Percentiles rank a stretch among this genome's conserved stretches.
Conservation (phyloP, 2,329 filamentous ascomycete species). For the Sclerotinia spermophila region DNA sequence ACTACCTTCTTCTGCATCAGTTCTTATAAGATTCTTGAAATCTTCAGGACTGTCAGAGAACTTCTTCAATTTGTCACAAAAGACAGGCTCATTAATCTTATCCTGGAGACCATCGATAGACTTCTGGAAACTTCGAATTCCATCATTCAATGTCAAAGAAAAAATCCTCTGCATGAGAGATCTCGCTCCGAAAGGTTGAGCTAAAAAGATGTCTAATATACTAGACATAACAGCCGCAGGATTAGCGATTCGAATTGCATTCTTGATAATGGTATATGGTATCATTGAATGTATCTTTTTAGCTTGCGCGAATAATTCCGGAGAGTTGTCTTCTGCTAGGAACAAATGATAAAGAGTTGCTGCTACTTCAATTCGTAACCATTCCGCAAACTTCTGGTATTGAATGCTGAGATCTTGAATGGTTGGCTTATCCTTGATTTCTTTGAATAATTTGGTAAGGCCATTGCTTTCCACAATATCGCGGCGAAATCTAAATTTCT, state of each 20-base stretch:
- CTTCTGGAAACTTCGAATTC: conserved; percentile 80
- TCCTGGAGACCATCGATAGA: conserved; percentile 73
- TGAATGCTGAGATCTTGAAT: conserved; percentile 88
- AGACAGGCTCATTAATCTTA: conserved; percentile 77
- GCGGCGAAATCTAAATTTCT: conserved; percentile 53
- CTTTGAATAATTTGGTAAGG: conserved; percentile 84
- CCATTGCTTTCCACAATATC: conserved; percentile 72
- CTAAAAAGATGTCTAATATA: conserved; percentile 89
- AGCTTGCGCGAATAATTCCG: conserved; percentile 89
- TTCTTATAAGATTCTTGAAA: conserved; percentile 68
- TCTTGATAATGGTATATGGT: conserved; percentile 90
- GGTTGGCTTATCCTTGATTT: conserved; percentile 85
- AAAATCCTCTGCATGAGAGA: conserved; percentile 95
- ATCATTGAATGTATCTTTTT: conserved; percentile 93
- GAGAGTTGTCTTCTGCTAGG: conserved; percentile 95
- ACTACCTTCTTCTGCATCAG: conserved; percentile 68
- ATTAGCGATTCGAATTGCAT: conserved; percentile 94
- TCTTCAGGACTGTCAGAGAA: conserved; percentile 75
- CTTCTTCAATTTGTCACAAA: conserved; percentile 75
- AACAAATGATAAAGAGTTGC: conserved; percentile 97
- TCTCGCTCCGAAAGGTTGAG: conserved; percentile 86
- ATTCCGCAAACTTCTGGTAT: conserved; percentile 97
- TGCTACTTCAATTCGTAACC: conserved; percentile 94
- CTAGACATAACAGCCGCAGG: conserved; percentile 96
- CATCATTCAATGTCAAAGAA: conserved; percentile 83